Conservation (phyloP, 441 rosid genomes). For the Syzygium syzygioides region DNA sequence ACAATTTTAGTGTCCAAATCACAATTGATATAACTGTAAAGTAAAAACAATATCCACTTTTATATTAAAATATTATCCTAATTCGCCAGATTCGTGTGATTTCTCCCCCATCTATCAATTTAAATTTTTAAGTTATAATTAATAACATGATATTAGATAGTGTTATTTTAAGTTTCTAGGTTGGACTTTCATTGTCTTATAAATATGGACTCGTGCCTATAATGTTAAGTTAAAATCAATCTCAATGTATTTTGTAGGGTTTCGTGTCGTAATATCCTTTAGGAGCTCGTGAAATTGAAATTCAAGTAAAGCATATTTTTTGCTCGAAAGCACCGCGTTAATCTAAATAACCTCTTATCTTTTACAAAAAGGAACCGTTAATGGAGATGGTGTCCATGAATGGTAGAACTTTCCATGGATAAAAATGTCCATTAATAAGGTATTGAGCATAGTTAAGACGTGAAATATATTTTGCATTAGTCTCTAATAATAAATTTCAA, state of each 20-base stretch:
- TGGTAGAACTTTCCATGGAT: not conserved
- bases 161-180: not conserved
- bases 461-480: not conserved
- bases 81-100: fast-evolving
- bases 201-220: not conserved
- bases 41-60: not conserved
- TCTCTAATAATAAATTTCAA: not conserved
- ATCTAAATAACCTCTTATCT: not conserved
- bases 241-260: not conserved
- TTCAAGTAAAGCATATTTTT: not conserved
- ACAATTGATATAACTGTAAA: not conserved
- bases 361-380: not conserved
- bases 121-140: not conserved
- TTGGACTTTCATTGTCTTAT: not conserved
- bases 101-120: not conserved
- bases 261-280: not conserved
- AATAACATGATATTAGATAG: not conserved
- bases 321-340: not conserved
- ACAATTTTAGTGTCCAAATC: not conserved
- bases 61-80: not conserved
- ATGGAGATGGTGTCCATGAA: not conserved
- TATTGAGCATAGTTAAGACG: not conserved
- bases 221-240: not conserved
- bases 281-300: not conserved
- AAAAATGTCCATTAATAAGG: not conserved